Base-by-base conservation (phyloP, 352 stramenopile genomes). In the Aphanomyces invadans region DNA sequence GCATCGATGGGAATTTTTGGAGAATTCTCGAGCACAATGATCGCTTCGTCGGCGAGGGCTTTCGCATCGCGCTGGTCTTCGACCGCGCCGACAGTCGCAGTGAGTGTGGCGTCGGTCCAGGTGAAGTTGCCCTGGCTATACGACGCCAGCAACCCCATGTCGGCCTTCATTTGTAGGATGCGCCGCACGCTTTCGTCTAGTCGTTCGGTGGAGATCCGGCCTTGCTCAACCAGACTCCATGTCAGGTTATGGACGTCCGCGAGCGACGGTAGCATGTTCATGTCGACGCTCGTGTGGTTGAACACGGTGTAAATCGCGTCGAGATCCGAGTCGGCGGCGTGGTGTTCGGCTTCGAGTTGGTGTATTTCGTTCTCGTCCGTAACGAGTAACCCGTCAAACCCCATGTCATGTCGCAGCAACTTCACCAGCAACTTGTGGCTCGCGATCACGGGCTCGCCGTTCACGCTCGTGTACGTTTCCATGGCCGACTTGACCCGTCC, bases 381-480 rank as follows among this genome's bases (percentile, higher is more conserved):
- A 21, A 98, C 89, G 29, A 97, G 62, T 29, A 97, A 70, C 4
- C 90, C 89, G 23, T 93, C 70, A 65, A 97, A 98, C 7, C 70
- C 69, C 71, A 98, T 81, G 61, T 96, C 76, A 23, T 85, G 70
- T 23, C 92, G 80, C 33, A 98, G 65, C 31, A 90, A 48, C 11
- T 74, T 70, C 25, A 71, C 45, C 31, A 76, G 74, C 70, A 81
- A 76, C 42, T 86, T 81, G 15, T 73, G 74, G 56, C 88, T 97
- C 17, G 78, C 77, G 5, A 96, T 80, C 9, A 97, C 86, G 0
- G 93, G 94, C 19, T 97, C 78, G 5, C 90, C 90, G 55, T 96
- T 96, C 42, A 97, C 66, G 57, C 93, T 92, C 52, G 88, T 94
- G 76, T 98, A 98, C 52, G 71, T 95, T 73, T 97, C 92, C 94